Base-by-base conservation (phyloP, 805 yeast genomes). In the Zygoascus flipseniorum region DNA sequence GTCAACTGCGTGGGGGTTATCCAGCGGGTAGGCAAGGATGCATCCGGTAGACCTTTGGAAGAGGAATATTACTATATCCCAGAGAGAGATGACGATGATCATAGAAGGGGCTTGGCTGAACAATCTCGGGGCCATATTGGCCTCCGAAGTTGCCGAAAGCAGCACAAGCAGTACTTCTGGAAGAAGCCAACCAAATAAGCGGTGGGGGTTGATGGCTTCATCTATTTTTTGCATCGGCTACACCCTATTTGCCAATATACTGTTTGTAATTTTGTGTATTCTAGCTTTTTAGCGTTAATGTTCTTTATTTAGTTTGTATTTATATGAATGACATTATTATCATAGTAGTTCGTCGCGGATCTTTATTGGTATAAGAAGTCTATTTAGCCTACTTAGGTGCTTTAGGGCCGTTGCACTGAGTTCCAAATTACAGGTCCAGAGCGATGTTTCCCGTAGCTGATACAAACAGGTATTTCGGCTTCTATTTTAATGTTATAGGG, bases 41-140 rank as follows among this genome's bases (percentile, higher is more conserved):
- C 98, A 2, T 95, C 97, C 1, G 99, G 98, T 10, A 89, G 89
- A 67, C 87, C 86, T 2, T 74, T 93, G 57, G 98, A 92, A 60
- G 95, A 89, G 66, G 97, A 93, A 66, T 93, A 88, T 65, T 93
- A 89, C 68, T 93, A 93, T 65, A 81, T 83, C 54, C 82, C 89
- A 2, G 98, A 89, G 60, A 77, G 82, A 47, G 99, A 93, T 68
- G 65, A 70, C 39, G 96, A 92, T 64, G 62, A 65, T 28, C 81
- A 81, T 48, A 82, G 99, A 65, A 82, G 80, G 43, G 69, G 69
- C 48, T 70, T 89, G 58, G 95, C 90, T 5, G 78, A 80, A 50
- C 83, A 86, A 46, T 72, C 89, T 52, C 86, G 88, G 65, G 97
- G 97, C 10, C 78, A 80, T 62, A 79, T 85, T 3, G 88, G 92